These are phyloP conservation scores for Avicennia marina DNA, from an alignment of 257 asterid genomes.

Conservation along the genomic window DNA sequence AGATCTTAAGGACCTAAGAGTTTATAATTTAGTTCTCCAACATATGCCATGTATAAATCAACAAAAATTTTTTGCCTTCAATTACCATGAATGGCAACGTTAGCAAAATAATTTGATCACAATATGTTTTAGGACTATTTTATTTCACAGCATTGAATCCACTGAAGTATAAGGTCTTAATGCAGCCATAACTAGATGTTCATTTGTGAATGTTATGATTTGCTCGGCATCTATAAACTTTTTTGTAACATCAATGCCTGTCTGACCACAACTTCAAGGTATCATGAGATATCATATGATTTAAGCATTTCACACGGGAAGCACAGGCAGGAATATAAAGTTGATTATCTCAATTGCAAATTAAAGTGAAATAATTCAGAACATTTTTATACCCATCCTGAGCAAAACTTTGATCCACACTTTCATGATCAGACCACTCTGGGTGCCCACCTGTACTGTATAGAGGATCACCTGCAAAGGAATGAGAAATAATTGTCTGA, in stretches of 20 bases:
- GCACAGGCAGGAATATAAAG: neutral
- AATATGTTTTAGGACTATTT: no score
- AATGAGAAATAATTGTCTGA: slow-evolving; percentile 16
- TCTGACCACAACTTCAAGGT: no score
- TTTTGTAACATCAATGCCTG: no score
- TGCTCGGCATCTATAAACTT: neutral
- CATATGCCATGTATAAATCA: no score
- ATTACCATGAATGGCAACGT: no score
- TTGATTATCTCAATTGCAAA: slow-evolving; percentile 3
- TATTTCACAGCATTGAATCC: no score
- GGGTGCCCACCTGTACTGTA: slow-evolving; percentile 77
- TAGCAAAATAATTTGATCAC: no score
- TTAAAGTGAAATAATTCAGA: slow-evolving; percentile 9
- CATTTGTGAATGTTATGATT: neutral
- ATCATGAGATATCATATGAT: neutral
- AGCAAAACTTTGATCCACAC: slow-evolving; percentile 51
- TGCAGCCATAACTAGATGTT: neutral
- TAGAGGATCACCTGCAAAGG: slow-evolving; percentile 84
- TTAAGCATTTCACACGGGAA: slow-evolving; percentile 3
- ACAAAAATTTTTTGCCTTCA: no score
- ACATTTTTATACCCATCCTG: slow-evolving; percentile 66
- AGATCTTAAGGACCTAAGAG: no score
- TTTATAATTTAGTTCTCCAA: no score
- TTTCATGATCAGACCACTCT: slow-evolving; percentile 38
- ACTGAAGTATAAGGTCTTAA: neutral